Conservation (phyloP, 1,284 basidiomycete species). For the Cystobasidium sp. region DNA sequence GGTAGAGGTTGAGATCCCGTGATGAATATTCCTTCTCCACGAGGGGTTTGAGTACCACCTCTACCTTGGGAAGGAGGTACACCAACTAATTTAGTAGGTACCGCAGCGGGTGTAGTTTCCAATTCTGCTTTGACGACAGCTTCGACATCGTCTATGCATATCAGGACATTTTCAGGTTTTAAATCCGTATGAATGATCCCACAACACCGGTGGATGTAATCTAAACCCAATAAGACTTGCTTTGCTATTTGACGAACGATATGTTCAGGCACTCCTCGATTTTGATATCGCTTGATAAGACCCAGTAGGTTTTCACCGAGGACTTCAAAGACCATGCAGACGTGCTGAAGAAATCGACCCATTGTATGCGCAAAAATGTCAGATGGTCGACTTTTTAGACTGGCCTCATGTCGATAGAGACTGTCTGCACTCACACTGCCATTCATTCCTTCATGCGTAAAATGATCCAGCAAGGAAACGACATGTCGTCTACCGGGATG, state of each 20-base stretch:
- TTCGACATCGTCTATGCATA: constrained; percentile 97
- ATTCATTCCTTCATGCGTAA: constrained; percentile 93
- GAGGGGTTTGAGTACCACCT: constrained; percentile 95
- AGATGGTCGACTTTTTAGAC: constrained; percentile 2
- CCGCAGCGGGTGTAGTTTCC: constrained; percentile 63
- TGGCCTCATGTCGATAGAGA: background rate
- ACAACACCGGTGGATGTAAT: constrained; percentile 97
- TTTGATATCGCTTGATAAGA: constrained; percentile 92
- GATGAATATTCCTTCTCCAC: constrained; percentile 84
- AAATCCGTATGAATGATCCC: constrained; percentile 70
- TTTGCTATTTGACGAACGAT: constrained; percentile 97
- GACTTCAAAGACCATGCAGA: constrained; percentile 99
- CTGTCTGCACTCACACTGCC: constrained; percentile 62
- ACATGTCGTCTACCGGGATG: constrained; percentile 80
- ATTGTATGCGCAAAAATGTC: background rate
- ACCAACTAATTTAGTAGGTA: constrained; percentile 82
- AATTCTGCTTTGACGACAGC: constrained; percentile 87
- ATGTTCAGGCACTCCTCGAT: constrained; percentile 90
- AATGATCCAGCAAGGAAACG: constrained; percentile 96
- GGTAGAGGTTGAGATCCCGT: constrained; percentile 93
- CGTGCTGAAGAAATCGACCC: constrained; percentile 63
- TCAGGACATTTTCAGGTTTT: constrained; percentile 97
- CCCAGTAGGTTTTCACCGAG: constrained; percentile 97
- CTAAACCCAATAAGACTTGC: constrained; percentile 90
- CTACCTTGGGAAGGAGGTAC: constrained; percentile 93